Conservation (phyloP, 1,284 basidiomycete genomes). For the Ceraceosorus guamensis region DNA sequence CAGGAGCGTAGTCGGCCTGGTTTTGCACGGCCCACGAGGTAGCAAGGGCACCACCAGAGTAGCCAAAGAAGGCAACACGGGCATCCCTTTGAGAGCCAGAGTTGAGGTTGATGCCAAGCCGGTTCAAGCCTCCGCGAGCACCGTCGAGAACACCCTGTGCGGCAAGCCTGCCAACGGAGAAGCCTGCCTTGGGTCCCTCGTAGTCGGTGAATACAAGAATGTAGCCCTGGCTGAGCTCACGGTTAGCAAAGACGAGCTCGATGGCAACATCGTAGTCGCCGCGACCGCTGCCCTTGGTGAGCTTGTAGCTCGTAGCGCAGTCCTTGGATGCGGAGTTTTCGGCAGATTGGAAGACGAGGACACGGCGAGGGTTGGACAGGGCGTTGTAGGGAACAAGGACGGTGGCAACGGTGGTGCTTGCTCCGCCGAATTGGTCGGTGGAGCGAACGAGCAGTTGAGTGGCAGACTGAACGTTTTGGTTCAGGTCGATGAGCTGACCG, state of each 20-base stretch:
- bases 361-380: neutral
- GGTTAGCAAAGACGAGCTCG: constrained; percentile 30
- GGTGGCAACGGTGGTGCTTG: constrained; percentile 1
- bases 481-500: neutral
- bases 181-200: constrained; percentile 35
- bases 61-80: constrained; percentile 23
- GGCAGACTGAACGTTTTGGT: neutral
- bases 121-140: constrained; percentile 27
- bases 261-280: neutral
- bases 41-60: constrained; percentile 42
- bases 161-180: constrained; percentile 29
- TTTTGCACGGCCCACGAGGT: constrained; percentile 38
- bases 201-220: constrained; percentile 35
- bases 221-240: constrained; percentile 33
- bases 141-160: constrained; percentile 35
- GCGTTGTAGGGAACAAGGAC: neutral
- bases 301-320: neutral
- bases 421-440: neutral
- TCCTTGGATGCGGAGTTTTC: neutral
- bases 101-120: constrained; percentile 17
- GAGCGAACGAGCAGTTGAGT: constrained; percentile 6
- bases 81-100: constrained; percentile 12
- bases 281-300: neutral
- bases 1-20: constrained; percentile 26
- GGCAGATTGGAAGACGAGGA: neutral